These are phyloP conservation scores for Trypanosoma scelopori DNA, from an alignment of 208 protist species.

Conservation along the genomic window DNA sequence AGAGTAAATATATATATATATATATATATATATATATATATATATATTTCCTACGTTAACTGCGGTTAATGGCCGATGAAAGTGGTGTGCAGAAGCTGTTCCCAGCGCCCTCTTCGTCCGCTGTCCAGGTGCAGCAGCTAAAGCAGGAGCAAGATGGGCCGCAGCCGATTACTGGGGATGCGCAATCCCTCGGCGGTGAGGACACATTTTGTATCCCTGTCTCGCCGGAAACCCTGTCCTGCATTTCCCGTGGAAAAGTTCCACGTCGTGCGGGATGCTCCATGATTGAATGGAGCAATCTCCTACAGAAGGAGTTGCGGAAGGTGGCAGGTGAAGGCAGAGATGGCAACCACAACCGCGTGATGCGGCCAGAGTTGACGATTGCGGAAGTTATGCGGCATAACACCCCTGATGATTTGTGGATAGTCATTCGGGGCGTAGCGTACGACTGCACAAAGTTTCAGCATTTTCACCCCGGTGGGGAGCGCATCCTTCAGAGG, in stretches of 20 bases:
- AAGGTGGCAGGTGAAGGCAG: neutral
- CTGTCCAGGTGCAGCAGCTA: too few species aligned
- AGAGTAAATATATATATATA: too few species aligned
- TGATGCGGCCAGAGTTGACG: slow-evolving; percentile 32
- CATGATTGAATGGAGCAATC: slow-evolving; percentile 50
- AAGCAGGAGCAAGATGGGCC: too few species aligned
- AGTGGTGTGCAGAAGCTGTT: too few species aligned
- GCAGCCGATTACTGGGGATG: neutral
- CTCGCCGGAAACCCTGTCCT: slow-evolving; percentile 21
- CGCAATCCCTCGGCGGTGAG: neutral
- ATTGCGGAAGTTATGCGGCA: slow-evolving; percentile 55
- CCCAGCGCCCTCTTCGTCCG: too few species aligned
- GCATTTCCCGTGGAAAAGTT: slow-evolving; percentile 24
- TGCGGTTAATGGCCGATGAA: too few species aligned
- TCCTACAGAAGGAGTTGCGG: slow-evolving; percentile 17
- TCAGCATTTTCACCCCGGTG: slow-evolving; percentile 70
- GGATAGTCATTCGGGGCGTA: slow-evolving; percentile 69
- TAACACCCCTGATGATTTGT: slow-evolving; percentile 60
- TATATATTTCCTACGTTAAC: too few species aligned
- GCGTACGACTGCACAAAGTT: slow-evolving; percentile 84
- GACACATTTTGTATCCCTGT: slow-evolving; percentile 16
- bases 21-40: too few species aligned
- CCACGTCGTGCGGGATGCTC: slow-evolving; percentile 30
- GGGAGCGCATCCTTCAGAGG: slow-evolving; percentile 46
- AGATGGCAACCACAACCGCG: neutral